Percentiles rank a stretch among this genome's conserved stretches.
These are phyloP conservation scores for Caloboletus inedulis DNA, from an alignment of 1,284 basidiomycete genomes.

Conservation along the genomic window DNA sequence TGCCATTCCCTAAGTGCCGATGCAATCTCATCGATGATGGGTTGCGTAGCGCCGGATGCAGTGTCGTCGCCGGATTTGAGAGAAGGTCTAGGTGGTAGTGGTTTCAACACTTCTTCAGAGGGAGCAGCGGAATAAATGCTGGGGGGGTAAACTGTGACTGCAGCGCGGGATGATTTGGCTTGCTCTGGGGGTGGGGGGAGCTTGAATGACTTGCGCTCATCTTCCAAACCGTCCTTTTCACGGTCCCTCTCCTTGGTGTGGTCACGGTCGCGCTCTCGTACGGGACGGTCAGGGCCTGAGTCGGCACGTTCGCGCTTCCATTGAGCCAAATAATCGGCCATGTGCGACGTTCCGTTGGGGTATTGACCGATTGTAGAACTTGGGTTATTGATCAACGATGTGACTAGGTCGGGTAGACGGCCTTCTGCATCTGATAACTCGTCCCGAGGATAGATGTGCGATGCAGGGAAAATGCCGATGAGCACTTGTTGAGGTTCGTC, in stretches of 20 bases:
- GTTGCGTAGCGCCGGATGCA: slow-evolving; percentile 74
- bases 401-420: slow-evolving; percentile 70
- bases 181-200: slow-evolving; percentile 71
- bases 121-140: slow-evolving; percentile 67
- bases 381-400: slow-evolving; percentile 38
- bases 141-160: slow-evolving; percentile 62
- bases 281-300: slow-evolving; percentile 34
- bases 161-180: slow-evolving; percentile 65
- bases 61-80: slow-evolving; percentile 94
- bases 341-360: slow-evolving; percentile 38
- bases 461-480: slow-evolving; percentile 94
- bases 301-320: slow-evolving; percentile 49
- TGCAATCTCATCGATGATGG: slow-evolving; percentile 95
- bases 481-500: slow-evolving; percentile 85
- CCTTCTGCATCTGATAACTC: slow-evolving; percentile 88
- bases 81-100: slow-evolving; percentile 87
- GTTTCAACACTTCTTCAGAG: slow-evolving; percentile 66
- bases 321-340: slow-evolving; percentile 38
- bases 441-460: slow-evolving; percentile 87
- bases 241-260: slow-evolving; percentile 55
- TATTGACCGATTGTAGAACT: slow-evolving; percentile 33
- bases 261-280: slow-evolving; percentile 58
- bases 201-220: slow-evolving; percentile 60
- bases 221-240: slow-evolving; percentile 41
- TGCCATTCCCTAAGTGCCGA: slow-evolving; percentile 97